Conservation (phyloP, 1,284 basidiomycete species). For the Tremellales sp. region DNA sequence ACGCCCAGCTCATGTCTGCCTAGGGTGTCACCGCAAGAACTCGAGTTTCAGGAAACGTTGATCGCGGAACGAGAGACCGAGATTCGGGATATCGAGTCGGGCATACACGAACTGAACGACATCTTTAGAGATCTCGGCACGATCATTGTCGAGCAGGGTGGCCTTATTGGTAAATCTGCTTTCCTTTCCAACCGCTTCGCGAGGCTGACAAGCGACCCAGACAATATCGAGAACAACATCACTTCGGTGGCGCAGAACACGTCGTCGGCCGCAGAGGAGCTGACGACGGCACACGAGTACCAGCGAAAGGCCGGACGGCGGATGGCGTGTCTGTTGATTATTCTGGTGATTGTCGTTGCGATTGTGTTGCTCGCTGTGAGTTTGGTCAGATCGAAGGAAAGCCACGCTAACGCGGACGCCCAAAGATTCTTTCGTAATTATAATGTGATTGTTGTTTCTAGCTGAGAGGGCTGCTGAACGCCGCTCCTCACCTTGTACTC, state of each 20-base stretch:
- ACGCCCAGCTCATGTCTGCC: slow-evolving; percentile 24
- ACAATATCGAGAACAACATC: slow-evolving; percentile 96
- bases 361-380: slow-evolving; percentile 88
- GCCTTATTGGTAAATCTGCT: slow-evolving; percentile 74
- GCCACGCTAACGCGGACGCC: slow-evolving; percentile 1
- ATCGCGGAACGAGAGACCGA: slow-evolving; percentile 93
- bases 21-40: slow-evolving; percentile 78
- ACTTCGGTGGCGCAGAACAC: slow-evolving; percentile 82
- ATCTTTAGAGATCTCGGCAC: slow-evolving; percentile 97
- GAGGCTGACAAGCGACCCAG: slow-evolving; percentile 51
- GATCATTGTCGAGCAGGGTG: slow-evolving; percentile 89
- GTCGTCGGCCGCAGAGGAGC: slow-evolving; percentile 76
- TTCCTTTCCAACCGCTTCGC: background rate
- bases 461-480: background rate
- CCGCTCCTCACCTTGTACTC: background rate
- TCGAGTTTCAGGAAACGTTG: slow-evolving; percentile 93
- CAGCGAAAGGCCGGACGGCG: slow-evolving; percentile 89
- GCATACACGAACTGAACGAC: slow-evolving; percentile 93
- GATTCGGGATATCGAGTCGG: slow-evolving; percentile 93
- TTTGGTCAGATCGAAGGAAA: slow-evolving; percentile 15
- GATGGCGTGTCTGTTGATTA: slow-evolving; percentile 82
- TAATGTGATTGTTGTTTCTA: slow-evolving; percentile 2
- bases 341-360: slow-evolving; percentile 80
- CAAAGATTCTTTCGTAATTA: slow-evolving; percentile 21
- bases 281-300: slow-evolving; percentile 86